These are phyloP conservation scores for Oehlia diaphana DNA, from an alignment of 192 early-diverging fungal species.

Conservation along the genomic window DNA sequence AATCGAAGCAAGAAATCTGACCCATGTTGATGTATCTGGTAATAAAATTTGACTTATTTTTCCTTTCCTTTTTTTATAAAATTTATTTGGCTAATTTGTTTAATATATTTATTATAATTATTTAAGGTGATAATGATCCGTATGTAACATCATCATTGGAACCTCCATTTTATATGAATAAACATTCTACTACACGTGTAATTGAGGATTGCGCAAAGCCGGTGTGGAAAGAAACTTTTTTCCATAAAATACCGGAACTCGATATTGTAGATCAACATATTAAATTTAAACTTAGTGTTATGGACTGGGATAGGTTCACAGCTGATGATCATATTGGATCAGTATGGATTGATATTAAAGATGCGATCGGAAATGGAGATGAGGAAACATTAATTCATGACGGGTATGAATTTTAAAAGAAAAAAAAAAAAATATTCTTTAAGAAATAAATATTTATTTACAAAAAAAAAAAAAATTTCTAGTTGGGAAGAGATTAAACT, in stretches of 20 bases:
- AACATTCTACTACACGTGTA: neutral
- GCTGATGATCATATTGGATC: slow-evolving; percentile 20
- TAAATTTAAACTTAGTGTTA: slow-evolving; percentile 17
- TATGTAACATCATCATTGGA: slow-evolving; percentile 18
- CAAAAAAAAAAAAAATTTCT: neutral
- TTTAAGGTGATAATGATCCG: slow-evolving; percentile 27
- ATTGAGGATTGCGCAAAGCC: slow-evolving; percentile 22
- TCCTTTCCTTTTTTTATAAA: neutral
- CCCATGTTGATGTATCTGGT: slow-evolving; percentile 15
- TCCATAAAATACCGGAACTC: slow-evolving; percentile 26
- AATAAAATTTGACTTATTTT: neutral
- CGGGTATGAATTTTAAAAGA: slow-evolving; percentile 2
- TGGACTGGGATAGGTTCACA: slow-evolving; percentile 29
- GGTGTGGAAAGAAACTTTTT: slow-evolving; percentile 9
- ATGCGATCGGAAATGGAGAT: neutral
- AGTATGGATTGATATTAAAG: slow-evolving; percentile 18
- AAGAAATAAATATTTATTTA: neutral
- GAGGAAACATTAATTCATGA: neutral
- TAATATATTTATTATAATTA: neutral
- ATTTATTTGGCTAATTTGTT: neutral
- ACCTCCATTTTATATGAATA: slow-evolving; percentile 3
- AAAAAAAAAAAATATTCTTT: too few relatives aligned
- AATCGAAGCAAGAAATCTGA: slow-evolving; percentile 17
- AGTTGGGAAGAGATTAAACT: neutral
- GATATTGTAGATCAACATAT: slow-evolving; percentile 20